A percentile compares a stretch with the other conserved stretches of the same genome.
Evolutionary conservation across 2,329 filamentous ascomycete species (phyloP).

Genomic region (Ophiostoma pallidulum): DNA sequence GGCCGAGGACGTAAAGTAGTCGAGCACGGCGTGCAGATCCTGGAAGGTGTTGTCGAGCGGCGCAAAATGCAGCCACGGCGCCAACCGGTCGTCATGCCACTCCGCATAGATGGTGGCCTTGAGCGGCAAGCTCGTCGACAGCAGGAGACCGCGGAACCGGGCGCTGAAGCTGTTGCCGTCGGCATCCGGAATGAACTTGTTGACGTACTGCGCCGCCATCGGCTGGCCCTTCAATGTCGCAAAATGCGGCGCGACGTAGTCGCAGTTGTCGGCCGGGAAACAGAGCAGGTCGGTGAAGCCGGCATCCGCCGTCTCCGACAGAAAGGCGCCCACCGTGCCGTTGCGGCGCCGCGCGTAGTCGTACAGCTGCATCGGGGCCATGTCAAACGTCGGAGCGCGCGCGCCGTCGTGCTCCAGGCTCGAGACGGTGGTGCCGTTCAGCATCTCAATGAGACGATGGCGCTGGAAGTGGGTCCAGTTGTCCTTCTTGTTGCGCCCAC

Average conservation of each 20-base stretch:
- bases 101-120: conserved; percentile 65
- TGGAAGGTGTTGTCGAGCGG: conserved; percentile 60
- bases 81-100: conserved; percentile 63
- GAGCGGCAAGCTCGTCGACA: conserved; percentile 55
- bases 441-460: conserved; percentile 60
- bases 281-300: conserved; percentile 37
- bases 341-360: conserved; percentile 28
- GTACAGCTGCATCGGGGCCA: conserved; percentile 36
- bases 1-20: conserved; percentile 47
- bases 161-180: conserved; percentile 60
- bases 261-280: conserved; percentile 26
- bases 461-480: conserved; percentile 62
- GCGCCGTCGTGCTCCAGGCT: conserved; percentile 33
- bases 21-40: conserved; percentile 56
- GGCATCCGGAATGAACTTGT: conserved; percentile 60
- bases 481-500: conserved; percentile 40
- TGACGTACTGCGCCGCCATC: conserved; percentile 40
- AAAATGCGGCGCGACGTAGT: conserved; percentile 31
- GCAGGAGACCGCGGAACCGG: conserved; percentile 54
- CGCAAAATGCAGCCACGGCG: conserved; percentile 64
- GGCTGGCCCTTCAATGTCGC: conserved; percentile 24
- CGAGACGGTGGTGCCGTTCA: conserved; percentile 51
- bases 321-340: conserved; percentile 32
- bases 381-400: conserved; percentile 38
- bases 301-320: conserved; percentile 30